Evolutionary conservation across 2,329 filamentous ascomycete genomes (phyloP).

Genomic region (Aspergillus uvarum): DNA sequence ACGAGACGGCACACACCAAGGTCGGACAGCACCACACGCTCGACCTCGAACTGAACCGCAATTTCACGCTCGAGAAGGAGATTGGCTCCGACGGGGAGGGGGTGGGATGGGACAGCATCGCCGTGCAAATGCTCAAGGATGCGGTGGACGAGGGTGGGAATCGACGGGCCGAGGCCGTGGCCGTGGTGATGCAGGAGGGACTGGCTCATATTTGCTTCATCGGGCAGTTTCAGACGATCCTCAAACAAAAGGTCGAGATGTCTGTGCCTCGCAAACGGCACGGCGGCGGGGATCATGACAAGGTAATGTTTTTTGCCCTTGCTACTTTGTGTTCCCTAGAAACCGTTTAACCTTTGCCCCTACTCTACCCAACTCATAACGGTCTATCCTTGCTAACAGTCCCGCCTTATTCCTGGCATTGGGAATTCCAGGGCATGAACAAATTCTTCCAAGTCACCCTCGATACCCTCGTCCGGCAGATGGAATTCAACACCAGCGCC

Average conservation of each 20-base stretch:
- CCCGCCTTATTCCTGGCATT: background rate
- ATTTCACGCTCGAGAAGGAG: constrained; percentile 84
- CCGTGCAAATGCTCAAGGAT: constrained; percentile 73
- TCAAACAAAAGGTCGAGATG: constrained; percentile 51
- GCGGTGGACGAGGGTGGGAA: constrained; percentile 68
- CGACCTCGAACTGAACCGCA: constrained; percentile 81
- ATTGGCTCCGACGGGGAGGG: constrained; percentile 48
- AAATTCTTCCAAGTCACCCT: constrained; percentile 78
- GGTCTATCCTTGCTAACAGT: too few relatives aligned
- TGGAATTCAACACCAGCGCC: constrained; percentile 63
- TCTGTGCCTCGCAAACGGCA: constrained; percentile 49
- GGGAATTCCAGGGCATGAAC: constrained; percentile 57
- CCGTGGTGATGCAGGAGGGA: constrained; percentile 87
- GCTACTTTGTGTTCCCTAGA: too few relatives aligned
- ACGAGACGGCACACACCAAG: constrained; percentile 67
- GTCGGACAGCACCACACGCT: constrained; percentile 69
- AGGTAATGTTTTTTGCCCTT: constrained; percentile 28
- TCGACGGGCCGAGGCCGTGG: constrained; percentile 77
- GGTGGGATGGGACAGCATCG: constrained; percentile 83
- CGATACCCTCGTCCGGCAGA: constrained; percentile 70
- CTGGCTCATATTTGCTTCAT: constrained; percentile 53
- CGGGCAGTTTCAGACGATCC: constrained; percentile 50
- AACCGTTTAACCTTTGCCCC: too few relatives aligned
- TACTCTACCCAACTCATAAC: too few relatives aligned
- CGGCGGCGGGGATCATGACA: constrained; percentile 51